Base-by-base conservation (phyloP, 1,284 basidiomycete genomes). In the Lentinus polychrous region DNA sequence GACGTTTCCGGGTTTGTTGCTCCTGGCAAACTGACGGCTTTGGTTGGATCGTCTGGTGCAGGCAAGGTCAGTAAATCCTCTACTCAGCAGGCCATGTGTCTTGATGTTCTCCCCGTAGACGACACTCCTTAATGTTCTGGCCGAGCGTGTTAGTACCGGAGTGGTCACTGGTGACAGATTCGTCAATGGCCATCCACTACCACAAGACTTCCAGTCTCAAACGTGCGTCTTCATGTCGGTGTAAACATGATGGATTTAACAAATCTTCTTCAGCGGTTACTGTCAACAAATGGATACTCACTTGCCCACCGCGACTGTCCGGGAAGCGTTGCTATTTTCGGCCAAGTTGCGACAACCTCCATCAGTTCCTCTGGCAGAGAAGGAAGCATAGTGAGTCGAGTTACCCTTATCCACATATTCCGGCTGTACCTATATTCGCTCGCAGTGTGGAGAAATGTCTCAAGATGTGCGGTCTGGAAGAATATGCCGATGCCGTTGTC, bases 281-380 rank as follows among this genome's bases (percentile, higher is more conserved):
- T 83, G 81, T 48, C 87, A 91, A 59, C 89, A 92, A 61, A 83
- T 81, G 69, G 90, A 92, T 66, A 81, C 83, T 0, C 87, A 91
- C 60, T 66, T 85, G n/a, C 68, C 76, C 0, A 81, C 77, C 10
- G 71, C 74, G n/a, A 88, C 85, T 6, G 91, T 95, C 6, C 78
- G 90, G 23, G 92, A 96, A 60, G 88, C 92, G 0, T 68, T 96
- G 0, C 67, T 79, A 18, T 93, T 94, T 69, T 89, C 86, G 8
- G 92, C 92, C 0, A 73, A 82, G 53, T 70, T 95, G 5, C 81
- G 92, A 22, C 92, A 94, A 60, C 86, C 89, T 2, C 66, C 72
- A 6, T 70, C 72, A 7, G 79, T 91, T 2, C 70, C 88, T 0
- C 65, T 71, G 18, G 67, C 66, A 1, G 91, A 94, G 64, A 94